phyloP scores from a whole-genome alignment of 495 filamentous ascomycete species.

The Hypomontagnella monticulosa region DNA sequence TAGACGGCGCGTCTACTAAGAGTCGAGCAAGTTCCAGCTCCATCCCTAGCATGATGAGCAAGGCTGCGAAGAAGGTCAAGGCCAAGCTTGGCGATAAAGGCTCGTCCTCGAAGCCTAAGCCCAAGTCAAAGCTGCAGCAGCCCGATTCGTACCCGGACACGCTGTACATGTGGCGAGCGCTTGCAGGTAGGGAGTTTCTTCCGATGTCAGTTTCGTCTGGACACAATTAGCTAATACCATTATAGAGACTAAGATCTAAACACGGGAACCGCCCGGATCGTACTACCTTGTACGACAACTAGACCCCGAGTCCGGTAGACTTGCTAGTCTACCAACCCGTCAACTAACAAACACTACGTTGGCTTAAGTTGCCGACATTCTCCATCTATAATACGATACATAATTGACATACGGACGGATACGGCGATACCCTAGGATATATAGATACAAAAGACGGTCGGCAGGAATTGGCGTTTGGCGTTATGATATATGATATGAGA shows the following conservation, averaged over 20 bases:
- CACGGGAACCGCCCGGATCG: not conserved
- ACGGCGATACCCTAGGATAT: too few relatives aligned
- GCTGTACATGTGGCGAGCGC: slow-evolving; percentile 26
- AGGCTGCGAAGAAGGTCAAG: slow-evolving; percentile 25
- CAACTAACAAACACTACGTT: too few relatives aligned
- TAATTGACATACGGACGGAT: too few relatives aligned
- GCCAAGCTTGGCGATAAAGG: slow-evolving; percentile 17
- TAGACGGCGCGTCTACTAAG: slow-evolving; percentile 17
- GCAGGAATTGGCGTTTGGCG: too few relatives aligned
- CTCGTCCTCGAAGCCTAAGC: slow-evolving; percentile 1
- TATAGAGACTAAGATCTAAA: slow-evolving; percentile 27
- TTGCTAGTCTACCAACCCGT: too few relatives aligned
- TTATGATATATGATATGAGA: too few relatives aligned
- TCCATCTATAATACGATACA: too few relatives aligned
- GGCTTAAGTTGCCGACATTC: too few relatives aligned
- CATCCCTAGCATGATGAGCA: slow-evolving; percentile 23
- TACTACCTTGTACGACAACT: not conserved
- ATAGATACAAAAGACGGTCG: too few relatives aligned
- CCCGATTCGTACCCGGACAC: slow-evolving; percentile 25
- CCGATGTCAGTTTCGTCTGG: too few relatives aligned
- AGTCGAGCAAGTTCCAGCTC: slow-evolving; percentile 10
- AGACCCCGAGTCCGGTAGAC: not conserved
- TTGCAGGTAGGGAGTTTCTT: slow-evolving; percentile 24
- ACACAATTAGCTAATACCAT: slow-evolving; percentile 3
- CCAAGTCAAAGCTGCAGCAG: slow-evolving; percentile 6